Evolutionary conservation across 306 rosid species (phyloP).

Genomic region (Trifolium pratense): DNA sequence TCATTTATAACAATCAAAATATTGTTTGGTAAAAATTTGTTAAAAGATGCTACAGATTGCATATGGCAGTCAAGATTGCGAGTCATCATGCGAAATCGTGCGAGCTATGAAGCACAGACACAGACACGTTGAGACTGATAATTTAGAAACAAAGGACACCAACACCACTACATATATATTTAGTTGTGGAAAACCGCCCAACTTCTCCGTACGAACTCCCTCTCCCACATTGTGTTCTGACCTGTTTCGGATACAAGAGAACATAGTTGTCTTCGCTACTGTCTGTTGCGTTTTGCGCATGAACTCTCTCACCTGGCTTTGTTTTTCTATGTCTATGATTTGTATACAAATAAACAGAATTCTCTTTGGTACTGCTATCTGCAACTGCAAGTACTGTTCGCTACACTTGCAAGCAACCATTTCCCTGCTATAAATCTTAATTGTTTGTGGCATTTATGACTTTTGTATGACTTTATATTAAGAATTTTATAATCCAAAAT

Average conservation of each 20-base stretch:
- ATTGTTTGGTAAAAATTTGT: background rate
- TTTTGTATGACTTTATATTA: background rate
- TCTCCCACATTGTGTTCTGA: background rate
- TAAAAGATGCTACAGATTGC: background rate
- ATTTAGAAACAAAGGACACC: too few relatives aligned
- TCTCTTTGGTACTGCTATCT: background rate
- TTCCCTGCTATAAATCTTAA: background rate
- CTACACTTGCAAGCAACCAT: background rate
- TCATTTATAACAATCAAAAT: background rate
- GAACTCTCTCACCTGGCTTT: background rate
- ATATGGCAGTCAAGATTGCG: background rate
- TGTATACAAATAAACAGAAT: too few relatives aligned
- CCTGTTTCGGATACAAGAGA: background rate
- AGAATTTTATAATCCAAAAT: too few relatives aligned
- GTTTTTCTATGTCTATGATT: background rate
- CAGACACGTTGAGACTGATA: too few relatives aligned
- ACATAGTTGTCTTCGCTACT: background rate
- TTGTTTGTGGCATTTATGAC: background rate
- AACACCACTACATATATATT: background rate
- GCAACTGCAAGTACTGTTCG: background rate
- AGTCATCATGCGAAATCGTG: too few relatives aligned
- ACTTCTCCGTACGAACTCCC: background rate
- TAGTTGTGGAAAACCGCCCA: background rate
- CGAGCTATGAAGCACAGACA: too few relatives aligned
- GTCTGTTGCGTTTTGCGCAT: background rate